Conservation (phyloP, 2,329 filamentous ascomycete genomes). For the Venturia carpophila region DNA sequence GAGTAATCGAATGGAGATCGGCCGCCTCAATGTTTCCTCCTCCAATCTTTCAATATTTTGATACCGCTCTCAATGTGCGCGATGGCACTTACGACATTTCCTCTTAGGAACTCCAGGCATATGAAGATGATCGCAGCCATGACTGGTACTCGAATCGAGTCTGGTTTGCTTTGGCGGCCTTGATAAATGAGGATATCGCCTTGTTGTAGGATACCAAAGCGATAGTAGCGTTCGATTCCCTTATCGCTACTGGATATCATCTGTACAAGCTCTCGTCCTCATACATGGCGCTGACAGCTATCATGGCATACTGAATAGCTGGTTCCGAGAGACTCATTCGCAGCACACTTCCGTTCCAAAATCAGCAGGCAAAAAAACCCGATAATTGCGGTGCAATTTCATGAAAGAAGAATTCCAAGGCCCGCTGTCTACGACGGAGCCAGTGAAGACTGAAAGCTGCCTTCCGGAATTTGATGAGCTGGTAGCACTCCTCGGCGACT, state of each 20-base stretch:
- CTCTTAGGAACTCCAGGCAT: constrained; percentile 18
- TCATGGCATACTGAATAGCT: constrained; percentile 15
- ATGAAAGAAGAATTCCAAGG: constrained; percentile 17
- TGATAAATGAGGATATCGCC: constrained; percentile 11
- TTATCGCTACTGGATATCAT: constrained; percentile 10
- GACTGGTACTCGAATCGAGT: constrained; percentile 15
- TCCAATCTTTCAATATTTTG: constrained; percentile 16
- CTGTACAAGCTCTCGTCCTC: constrained; percentile 9
- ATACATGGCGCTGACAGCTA: constrained; percentile 16
- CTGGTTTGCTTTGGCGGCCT: constrained; percentile 5
- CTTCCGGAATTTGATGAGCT: neutral
- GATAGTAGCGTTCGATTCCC: constrained; percentile 1
- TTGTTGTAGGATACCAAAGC: constrained; percentile 15
- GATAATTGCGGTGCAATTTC: constrained; percentile 11
- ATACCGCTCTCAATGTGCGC: constrained; percentile 16
- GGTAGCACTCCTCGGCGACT: neutral
- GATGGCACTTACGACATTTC: constrained; percentile 16
- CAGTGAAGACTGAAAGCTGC: constrained; percentile 2
- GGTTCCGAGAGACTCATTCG: constrained; percentile 15
- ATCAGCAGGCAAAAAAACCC: constrained; percentile 8
- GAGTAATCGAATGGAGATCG: neutral
- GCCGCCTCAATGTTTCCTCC: neutral
- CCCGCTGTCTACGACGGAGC: constrained; percentile 1
- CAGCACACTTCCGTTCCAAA: constrained; percentile 16
- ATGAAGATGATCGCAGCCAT: constrained; percentile 18